Evolutionary conservation across 2,329 filamentous ascomycete genomes (phyloP), one percentile per base, ranked within the genome.

Genomic region (Trichoderma asperellum): DNA sequence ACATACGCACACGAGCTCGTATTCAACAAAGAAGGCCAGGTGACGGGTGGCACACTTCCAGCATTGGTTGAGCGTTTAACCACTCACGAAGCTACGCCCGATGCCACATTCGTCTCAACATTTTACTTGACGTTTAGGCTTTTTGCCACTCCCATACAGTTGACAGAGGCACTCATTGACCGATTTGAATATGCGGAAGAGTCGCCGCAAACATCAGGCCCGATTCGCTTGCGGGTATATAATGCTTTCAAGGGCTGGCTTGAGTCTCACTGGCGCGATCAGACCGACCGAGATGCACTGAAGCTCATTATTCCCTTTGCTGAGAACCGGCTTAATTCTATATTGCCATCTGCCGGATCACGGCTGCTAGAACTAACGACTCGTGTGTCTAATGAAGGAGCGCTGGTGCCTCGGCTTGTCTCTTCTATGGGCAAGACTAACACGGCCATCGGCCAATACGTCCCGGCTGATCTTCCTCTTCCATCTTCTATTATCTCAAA

Each of bases 241-340:
- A 98, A 99, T 77, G 91, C 94, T 68, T 93, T 99, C 85, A 99
- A 99, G 80, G 92, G 92, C 53, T 99, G 96, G 96, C 84, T 99
- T 24, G 96, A 98, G 81, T 96, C 92, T 7, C 94, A 99, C 80
- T 99, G 96, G 95, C 89, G 92, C 59, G 89, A 93, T 72, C 89
- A 93, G 70, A 89, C 90, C 12, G 96, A 99, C 77, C 87, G 88
- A 65, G 86, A 88, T 14, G 93, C 94, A 1, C 84, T 99, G 10
- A 84, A 86, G 0, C 83, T 92, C 60, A 96, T 99, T 72, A 85
- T 91, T 40, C 84, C 88, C 1, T 99, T 99, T 79, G 94, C 95
- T 2, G 88, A 91, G 73, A 86, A 87, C 58, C 91, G 91, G 72
- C 85, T 99, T 8, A 84, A 84, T 61, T 79, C 84, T 1, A 84